Conservation (phyloP, 768 basidiomycete species). For the Trametes elegans region DNA sequence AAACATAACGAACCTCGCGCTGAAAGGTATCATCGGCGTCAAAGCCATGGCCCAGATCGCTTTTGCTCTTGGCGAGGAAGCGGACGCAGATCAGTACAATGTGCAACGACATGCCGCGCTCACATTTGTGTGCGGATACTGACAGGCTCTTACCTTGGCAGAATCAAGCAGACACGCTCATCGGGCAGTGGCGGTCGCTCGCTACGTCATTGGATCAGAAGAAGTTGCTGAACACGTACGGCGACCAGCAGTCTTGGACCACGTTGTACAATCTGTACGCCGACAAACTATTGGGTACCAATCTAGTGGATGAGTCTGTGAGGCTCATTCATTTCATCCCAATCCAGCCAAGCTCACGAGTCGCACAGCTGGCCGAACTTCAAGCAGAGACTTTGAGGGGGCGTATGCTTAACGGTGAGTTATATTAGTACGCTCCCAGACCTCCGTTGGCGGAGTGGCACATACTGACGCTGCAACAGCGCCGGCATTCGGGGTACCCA, state of each 20-base stretch:
- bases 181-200: background rate
- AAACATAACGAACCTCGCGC: constrained; percentile 22
- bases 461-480: too few species aligned
- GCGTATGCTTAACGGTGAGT: too few species aligned
- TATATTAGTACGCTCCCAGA: too few species aligned
- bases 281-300: constrained; percentile 5
- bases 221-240: background rate
- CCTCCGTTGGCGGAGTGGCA: too few species aligned
- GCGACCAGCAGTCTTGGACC: constrained; percentile 5
- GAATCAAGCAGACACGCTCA: background rate
- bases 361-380: too few species aligned
- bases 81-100: constrained; percentile 13
- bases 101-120: background rate
- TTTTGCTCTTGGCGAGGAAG: background rate
- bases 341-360: too few species aligned
- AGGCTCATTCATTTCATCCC: too few species aligned
- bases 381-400: too few species aligned
- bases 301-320: constrained; percentile 1
- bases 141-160: background rate
- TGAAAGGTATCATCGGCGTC: constrained; percentile 25
- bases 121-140: background rate
- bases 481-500: too few species aligned
- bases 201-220: background rate
- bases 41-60: constrained; percentile 23
- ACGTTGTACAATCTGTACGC: constrained; percentile 16